A percentile compares a stretch with the other conserved stretches of the same genome.
Conservation (phyloP, 352 stramenopile species). For the Thalassiosira exigua region DNA sequence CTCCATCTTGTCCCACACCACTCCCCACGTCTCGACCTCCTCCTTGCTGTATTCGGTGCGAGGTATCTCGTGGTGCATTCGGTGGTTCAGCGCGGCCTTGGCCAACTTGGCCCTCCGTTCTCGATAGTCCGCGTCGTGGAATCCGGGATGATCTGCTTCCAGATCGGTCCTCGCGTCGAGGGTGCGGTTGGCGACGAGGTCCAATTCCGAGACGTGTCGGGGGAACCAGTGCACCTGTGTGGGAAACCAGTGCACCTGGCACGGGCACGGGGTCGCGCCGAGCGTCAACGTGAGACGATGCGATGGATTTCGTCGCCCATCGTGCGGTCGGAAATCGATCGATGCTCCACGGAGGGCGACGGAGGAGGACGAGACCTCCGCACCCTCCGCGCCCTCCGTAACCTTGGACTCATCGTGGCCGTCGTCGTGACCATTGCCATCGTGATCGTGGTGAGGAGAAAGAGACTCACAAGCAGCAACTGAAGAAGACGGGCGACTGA, state of each 20-base stretch:
- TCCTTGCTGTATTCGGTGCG: constrained; percentile 93
- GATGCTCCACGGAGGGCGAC: too few species aligned
- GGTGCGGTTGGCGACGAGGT: constrained; percentile 88
- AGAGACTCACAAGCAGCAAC: too few species aligned
- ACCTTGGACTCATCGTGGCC: too few species aligned
- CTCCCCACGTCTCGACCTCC: constrained; percentile 92
- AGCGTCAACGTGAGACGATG: too few species aligned
- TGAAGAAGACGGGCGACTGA: too few species aligned
- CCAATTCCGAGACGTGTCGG: constrained; percentile 86
- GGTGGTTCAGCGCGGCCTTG: constrained; percentile 89
- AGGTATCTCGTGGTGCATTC: constrained; percentile 91
- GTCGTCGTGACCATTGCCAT: too few species aligned
- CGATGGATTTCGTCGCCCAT: too few species aligned
- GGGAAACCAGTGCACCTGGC: constrained; percentile 10
- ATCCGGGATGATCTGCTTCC: constrained; percentile 94
- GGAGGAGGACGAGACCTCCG: too few species aligned
- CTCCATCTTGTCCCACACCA: constrained; percentile 94
- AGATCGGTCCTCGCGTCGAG: constrained; percentile 91
- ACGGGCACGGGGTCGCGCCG: too few species aligned
- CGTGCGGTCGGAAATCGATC: too few species aligned
- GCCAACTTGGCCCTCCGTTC: constrained; percentile 89
- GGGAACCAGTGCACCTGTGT: constrained; percentile 88
- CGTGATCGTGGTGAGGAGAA: too few species aligned
- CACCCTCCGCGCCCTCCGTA: too few species aligned
- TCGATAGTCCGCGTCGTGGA: constrained; percentile 91